phyloP scores from a whole-genome alignment of 352 stramenopile species.

The Globisporangium middletonii region DNA sequence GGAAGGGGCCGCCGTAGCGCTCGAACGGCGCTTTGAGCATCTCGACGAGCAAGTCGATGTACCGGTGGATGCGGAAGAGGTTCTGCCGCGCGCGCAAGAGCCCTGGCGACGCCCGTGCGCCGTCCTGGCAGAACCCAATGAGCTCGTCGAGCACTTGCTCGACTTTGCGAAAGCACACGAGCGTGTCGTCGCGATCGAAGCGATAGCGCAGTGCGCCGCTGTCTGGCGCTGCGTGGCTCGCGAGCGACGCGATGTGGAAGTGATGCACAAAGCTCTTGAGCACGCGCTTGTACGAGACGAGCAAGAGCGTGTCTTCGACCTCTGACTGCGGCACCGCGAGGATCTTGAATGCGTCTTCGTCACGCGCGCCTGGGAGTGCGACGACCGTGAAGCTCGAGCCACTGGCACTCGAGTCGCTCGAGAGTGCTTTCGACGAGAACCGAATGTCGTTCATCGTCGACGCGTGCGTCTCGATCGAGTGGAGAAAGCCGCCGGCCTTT shows the following conservation, averaged over 20 bases:
- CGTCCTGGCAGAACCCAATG: slow-evolving; percentile 35
- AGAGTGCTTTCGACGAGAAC: slow-evolving; percentile 46
- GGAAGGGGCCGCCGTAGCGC: slow-evolving; percentile 51
- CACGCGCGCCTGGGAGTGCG: slow-evolving; percentile 36
- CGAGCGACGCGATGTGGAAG: slow-evolving; percentile 17
- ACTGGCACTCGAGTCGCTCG: slow-evolving; percentile 14
- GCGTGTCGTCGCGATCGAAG: slow-evolving; percentile 30
- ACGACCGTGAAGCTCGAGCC: slow-evolving; percentile 39
- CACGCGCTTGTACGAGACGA: slow-evolving; percentile 51
- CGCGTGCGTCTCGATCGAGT: slow-evolving; percentile 60
- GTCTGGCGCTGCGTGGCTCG: neutral
- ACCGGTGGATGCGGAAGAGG: slow-evolving; percentile 51
- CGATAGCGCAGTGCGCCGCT: slow-evolving; percentile 8
- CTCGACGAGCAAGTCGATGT: slow-evolving; percentile 53
- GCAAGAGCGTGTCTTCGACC: slow-evolving; percentile 49
- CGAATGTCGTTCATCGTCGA: slow-evolving; percentile 62
- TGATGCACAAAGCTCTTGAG: slow-evolving; percentile 30
- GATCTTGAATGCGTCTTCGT: slow-evolving; percentile 72
- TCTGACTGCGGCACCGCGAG: slow-evolving; percentile 36
- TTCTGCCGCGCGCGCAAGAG: slow-evolving; percentile 34
- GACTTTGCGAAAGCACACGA: slow-evolving; percentile 28
- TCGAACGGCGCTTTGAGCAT: slow-evolving; percentile 65
- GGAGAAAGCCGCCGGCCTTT: slow-evolving; percentile 43
- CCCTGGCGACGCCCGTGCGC: slow-evolving; percentile 16
- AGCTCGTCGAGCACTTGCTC: slow-evolving; percentile 42